Conservation (phyloP, 2,329 filamentous ascomycete species). For the Cladosporium sp. region DNA sequence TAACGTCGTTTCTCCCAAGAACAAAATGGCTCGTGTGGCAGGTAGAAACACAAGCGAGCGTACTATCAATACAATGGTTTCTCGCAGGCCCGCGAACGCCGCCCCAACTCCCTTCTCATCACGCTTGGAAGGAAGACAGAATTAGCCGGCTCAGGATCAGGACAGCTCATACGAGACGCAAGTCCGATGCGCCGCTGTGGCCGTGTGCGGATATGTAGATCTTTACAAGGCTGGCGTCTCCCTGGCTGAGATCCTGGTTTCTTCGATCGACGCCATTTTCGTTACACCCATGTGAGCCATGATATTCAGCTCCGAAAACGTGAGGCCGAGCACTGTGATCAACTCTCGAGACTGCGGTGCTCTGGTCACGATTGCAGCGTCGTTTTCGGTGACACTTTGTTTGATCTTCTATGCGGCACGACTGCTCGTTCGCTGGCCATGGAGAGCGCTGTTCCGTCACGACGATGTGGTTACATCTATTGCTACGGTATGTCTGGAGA, state of each 20-base stretch:
- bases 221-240: background rate
- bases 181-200: background rate
- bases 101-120: background rate
- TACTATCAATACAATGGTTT: background rate
- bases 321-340: constrained; percentile 14
- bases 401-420: constrained; percentile 4
- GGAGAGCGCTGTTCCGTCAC: constrained; percentile 5
- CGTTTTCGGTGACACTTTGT: constrained; percentile 2
- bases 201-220: background rate
- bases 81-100: background rate
- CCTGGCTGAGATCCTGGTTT: constrained; percentile 1
- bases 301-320: background rate
- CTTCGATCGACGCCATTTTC: background rate
- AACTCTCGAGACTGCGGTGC: constrained; percentile 10
- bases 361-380: background rate
- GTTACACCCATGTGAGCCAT: background rate
- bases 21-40: background rate
- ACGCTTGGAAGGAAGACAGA: background rate
- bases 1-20: background rate
- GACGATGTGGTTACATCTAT: constrained; percentile 5
- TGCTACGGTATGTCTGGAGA: constrained; percentile 5
- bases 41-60: background rate
- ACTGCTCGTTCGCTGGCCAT: constrained; percentile 11
- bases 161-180: background rate
- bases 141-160: background rate